phyloP scores from a whole-genome alignment of 78 protist genomes.

The Cavenderia fasciculata region DNA sequence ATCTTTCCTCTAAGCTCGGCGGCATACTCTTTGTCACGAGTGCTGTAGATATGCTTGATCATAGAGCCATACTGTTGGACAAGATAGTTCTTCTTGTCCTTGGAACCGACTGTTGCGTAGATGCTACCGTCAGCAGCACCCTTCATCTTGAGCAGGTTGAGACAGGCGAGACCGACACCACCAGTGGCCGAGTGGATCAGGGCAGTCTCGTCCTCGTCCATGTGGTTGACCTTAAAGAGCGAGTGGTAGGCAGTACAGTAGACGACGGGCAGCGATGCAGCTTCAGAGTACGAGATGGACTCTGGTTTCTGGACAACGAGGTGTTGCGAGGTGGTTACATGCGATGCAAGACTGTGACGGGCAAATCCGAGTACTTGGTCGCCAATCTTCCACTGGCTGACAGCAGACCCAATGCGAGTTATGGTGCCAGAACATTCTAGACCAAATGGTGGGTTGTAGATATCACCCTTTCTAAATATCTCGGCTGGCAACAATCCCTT shows the following conservation, averaged over 20 bases:
- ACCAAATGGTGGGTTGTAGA: conserved; percentile 64
- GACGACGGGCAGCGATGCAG: conserved; percentile 57
- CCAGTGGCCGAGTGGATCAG: conserved; percentile 89
- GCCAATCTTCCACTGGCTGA: conserved; percentile 12
- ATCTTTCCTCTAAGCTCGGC: conserved; percentile 51
- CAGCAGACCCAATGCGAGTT: conserved; percentile 6
- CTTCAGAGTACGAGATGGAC: conserved; percentile 5
- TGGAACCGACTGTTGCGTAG: conserved; percentile 35
- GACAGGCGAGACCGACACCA: conserved; percentile 90
- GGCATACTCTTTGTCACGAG: conserved; percentile 10
- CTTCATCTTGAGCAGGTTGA: conserved; percentile 76
- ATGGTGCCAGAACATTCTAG: conserved; percentile 71
- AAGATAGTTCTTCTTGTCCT: conserved; percentile 30
- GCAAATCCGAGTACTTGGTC: conserved; percentile 64
- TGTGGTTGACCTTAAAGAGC: conserved; percentile 24
- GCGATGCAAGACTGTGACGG: conserved; percentile 34
- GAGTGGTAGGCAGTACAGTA: conserved; percentile 64
- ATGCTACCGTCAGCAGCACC: conserved; percentile 30
- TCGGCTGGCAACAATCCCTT: conserved; percentile 52
- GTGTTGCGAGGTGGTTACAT: conserved; percentile 19
- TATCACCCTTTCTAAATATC: conserved; percentile 47
- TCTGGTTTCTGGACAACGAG: conserved; percentile 30
- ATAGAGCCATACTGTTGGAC: background rate
- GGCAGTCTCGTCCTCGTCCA: conserved; percentile 51
- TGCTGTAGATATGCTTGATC: conserved; percentile 29